Conservation (phyloP, 768 basidiomycete species). For the Naganishia randhawae region DNA sequence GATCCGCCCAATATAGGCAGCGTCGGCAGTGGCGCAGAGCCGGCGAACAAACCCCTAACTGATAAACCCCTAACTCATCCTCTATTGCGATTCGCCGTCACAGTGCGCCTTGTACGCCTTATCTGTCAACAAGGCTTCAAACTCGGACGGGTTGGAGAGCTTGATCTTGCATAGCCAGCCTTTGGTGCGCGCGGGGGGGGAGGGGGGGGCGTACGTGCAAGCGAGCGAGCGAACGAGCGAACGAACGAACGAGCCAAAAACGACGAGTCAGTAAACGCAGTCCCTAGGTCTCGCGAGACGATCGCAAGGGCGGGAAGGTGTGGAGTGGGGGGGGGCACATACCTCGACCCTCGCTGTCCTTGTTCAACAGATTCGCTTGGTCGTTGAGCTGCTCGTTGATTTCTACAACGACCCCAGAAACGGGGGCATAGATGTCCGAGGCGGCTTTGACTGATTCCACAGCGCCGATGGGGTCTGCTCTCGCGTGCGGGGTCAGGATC, state of each 20-base stretch:
- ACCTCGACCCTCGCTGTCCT: slow-evolving; percentile 80
- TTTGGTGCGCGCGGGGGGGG: slow-evolving; percentile 51
- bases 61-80: too few relatives aligned
- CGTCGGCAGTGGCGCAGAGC: too few relatives aligned
- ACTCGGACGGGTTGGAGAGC: slow-evolving; percentile 71
- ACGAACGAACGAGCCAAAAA: neutral
- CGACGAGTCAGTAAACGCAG: neutral
- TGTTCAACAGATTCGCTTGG: slow-evolving; percentile 80
- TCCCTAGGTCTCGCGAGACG: too few relatives aligned
- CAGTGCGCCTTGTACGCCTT: slow-evolving; percentile 70
- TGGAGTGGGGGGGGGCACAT: slow-evolving; percentile 34
- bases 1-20: too few relatives aligned
- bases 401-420: slow-evolving; percentile 75
- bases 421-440: slow-evolving; percentile 92
- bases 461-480: slow-evolving; percentile 73
- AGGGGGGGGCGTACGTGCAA: too few relatives aligned
- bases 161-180: slow-evolving; percentile 97
- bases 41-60: too few relatives aligned
- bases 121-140: slow-evolving; percentile 67
- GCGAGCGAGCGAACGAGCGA: neutral
- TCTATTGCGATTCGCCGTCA: slow-evolving; percentile 48
- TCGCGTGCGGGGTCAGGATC: slow-evolving; percentile 22
- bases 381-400: slow-evolving; percentile 68
- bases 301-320: neutral
- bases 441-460: slow-evolving; percentile 97